Percentiles rank a stretch among this genome's conserved stretches.
Evolutionary conservation across 208 protist genomes (phyloP).

Genomic region (Leishmania aethiopica): DNA sequence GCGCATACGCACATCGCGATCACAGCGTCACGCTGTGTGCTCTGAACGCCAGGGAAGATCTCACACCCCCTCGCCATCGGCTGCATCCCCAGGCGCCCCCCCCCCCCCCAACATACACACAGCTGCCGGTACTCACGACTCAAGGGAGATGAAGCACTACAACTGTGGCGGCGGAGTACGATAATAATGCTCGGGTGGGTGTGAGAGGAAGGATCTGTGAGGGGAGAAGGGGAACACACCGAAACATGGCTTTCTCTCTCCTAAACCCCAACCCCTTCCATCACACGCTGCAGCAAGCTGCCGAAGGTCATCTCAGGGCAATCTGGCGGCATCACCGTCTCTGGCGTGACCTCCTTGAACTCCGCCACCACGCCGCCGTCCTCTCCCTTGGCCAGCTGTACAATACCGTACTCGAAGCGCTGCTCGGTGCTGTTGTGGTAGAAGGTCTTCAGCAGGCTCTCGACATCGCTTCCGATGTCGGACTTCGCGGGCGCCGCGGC

Average conservation of each 20-base stretch:
- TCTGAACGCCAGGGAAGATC: neutral
- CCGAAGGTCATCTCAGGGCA: constrained; percentile 53
- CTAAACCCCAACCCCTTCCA: constrained; percentile 46
- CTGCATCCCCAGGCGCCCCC: too few species aligned
- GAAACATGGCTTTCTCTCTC: neutral
- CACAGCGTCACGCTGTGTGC: neutral
- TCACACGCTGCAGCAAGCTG: constrained; percentile 62
- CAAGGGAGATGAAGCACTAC: neutral
- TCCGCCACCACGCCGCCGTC: constrained; percentile 58
- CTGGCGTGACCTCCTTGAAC: constrained; percentile 66
- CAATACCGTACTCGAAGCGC: constrained; percentile 82
- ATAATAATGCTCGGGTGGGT: neutral
- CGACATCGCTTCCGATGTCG: neutral
- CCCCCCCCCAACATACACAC: neutral
- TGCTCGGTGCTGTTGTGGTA: constrained; percentile 26
- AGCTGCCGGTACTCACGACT: neutral
- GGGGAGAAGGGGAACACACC: too few species aligned
- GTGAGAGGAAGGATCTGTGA: neutral
- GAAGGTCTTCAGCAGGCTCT: constrained; percentile 15
- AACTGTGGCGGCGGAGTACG: neutral
- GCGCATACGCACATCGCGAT: neutral
- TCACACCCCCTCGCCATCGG: neutral
- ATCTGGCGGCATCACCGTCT: constrained; percentile 70
- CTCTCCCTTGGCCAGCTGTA: constrained; percentile 78
- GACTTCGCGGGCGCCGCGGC: neutral